These are phyloP conservation scores for Nicotiana obtusifolia DNA, from an alignment of 257 asterid genomes.

Conservation along the genomic window DNA sequence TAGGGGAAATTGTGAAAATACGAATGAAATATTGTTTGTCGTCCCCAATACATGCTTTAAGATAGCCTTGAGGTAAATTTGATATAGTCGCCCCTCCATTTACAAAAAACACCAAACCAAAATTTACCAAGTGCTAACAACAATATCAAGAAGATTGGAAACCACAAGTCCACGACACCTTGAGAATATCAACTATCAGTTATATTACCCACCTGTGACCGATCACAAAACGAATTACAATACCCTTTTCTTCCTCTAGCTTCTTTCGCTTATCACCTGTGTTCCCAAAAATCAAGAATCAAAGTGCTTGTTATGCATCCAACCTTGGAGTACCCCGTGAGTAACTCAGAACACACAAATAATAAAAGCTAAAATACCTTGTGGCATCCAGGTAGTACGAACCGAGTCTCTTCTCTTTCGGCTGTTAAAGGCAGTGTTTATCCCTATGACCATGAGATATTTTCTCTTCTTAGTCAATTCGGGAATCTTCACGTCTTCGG, in stretches of 20 bases:
- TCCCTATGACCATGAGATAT: constrained; percentile 75
- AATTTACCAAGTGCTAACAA: background rate
- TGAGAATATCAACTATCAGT: background rate
- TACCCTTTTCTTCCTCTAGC: constrained; percentile 65
- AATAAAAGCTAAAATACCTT: constrained; percentile 42
- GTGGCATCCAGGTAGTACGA: constrained; percentile 91
- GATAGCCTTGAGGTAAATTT: background rate
- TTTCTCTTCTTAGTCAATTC: constrained; percentile 61
- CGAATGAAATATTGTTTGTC: background rate
- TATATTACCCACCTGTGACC: constrained; percentile 47
- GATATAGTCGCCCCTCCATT: background rate
- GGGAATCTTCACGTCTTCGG: constrained; percentile 62
- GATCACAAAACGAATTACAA: constrained; percentile 46
- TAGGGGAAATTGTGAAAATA: background rate
- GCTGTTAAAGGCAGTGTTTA: constrained; percentile 87
- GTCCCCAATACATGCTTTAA: background rate
- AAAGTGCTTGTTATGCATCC: constrained; percentile 3
- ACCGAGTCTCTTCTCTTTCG: constrained; percentile 87
- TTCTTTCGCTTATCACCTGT: constrained; percentile 49
- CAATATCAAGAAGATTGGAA: background rate
- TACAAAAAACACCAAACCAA: background rate
- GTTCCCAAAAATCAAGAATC: constrained; percentile 15
- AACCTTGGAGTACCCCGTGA: constrained; percentile 1
- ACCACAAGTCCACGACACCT: background rate
- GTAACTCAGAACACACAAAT: background rate